Base-by-base conservation (phyloP, 768 basidiomycete species). In the Lactarius hengduanensis region DNA sequence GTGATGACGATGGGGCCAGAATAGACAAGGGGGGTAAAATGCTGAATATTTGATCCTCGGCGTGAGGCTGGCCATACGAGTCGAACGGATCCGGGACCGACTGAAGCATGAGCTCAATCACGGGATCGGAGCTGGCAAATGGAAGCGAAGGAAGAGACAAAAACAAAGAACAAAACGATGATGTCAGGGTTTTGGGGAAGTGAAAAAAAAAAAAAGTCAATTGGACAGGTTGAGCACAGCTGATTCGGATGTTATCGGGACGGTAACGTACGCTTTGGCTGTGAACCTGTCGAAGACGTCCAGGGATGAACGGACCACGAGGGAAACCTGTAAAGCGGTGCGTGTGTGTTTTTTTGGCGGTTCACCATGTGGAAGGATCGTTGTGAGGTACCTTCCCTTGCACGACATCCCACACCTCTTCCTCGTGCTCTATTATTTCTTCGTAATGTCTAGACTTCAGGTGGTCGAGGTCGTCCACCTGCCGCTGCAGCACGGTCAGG, bases 371-470 rank as follows among this genome's bases (percentile, higher is more conserved):
- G 45, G 40, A 54, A 45, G 59, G 58, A 45, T 34, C 40, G 11
- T 38, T 43, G 34, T 18, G 36, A 70, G 75, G 40, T 70, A 91
- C 90, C 81, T 96, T 96, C 69, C 82, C 85, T 74, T 96, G 87
- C 7, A 96, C 92, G 16, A 86, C 85, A 71, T 95, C 87, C 96
- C 96, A 98, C n/a, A 94, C 90, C 76, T 96, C 89, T 71, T 96
- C 93, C 77, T 97, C 95, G 71, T 95, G 94, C 65, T 92, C 91
- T 59, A 94, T 78, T 61, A 96, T 94, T 71, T 94, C 89, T 69
- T 89, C 84, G 72, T 98, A 96, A 77, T 98, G 94, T 8, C 84
- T 81, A 9, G 80, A 84, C 73, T 96, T 96, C 63, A 98, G 79
- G 62, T 86, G 86, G 76, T 98, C 95, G 2, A 97, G 80, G 66